Base-by-base conservation (phyloP, 331 rosid species). In the Acacia pycnantha region DNA sequence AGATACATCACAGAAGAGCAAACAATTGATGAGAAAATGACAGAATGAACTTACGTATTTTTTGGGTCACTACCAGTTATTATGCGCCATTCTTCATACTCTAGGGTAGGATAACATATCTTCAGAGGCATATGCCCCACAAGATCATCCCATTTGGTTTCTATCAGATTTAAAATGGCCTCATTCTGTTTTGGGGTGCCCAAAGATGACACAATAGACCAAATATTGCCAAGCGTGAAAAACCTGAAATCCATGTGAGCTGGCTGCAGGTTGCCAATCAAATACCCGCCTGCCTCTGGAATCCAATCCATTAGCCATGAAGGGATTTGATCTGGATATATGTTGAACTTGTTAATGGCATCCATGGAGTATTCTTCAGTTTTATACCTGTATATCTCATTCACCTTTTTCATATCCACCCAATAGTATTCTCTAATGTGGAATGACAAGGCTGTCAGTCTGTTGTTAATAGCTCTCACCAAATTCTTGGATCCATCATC, bases 211-310 rank as follows among this genome's bases (percentile, higher is more conserved):
- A 96, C 89, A 72, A 96, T 74, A 41, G 99, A 88, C 98, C 99
- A 96, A 73, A 96, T 91, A 89, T 96, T 96, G 82, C 99, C 99
- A 31, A 96, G 98, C 69, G 86, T 92, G 89, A 96, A 96, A 85
- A 93, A 96, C 85, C 99, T 90, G 70, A 96, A 96, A 89, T 96
- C 99, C 99, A 96, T 96, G 82, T 96, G 98, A 82, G 98, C 98
- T 74, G 99, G 99, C 71, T 96, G 99, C 69, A 96, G 87, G 82
- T 94, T 96, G 83, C 99, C 99, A 35, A 96, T 85, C 72, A 96
- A 79, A 85, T 88, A 96, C 47, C 99, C 99, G 26, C 99, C 98
- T 83, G 87, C 91, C 83, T 92, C 95, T 41, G 99, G 98, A 86
- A 96, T 77, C 99, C 98, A 96, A 85, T 96, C 95, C 94, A 92